phyloP scores from a whole-genome alignment of 169 alveolate species.

The Plasmodium gaboni region DNA sequence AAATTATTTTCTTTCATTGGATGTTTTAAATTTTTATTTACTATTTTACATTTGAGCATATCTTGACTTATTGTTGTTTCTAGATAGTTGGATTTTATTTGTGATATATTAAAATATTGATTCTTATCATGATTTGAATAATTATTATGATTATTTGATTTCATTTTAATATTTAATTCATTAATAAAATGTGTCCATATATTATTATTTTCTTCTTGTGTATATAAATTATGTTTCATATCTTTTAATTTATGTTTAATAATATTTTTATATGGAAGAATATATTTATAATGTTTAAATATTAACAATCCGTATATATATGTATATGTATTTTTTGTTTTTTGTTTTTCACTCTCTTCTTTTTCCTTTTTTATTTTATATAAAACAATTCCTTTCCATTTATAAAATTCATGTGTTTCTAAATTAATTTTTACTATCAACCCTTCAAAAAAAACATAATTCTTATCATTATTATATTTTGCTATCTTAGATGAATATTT shows the following conservation, averaged over 20 bases:
- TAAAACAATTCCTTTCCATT: constrained; percentile 23
- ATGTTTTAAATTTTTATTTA: constrained; percentile 9
- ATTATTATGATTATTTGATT: background rate
- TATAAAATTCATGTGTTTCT: constrained; percentile 50
- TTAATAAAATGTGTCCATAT: background rate
- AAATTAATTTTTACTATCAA: constrained; percentile 60
- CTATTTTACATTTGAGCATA: constrained; percentile 37
- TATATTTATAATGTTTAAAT: constrained; percentile 18
- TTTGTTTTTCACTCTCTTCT: constrained; percentile 2
- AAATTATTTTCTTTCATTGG: constrained; percentile 14
- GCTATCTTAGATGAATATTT: too few species aligned
- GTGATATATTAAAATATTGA: constrained; percentile 12
- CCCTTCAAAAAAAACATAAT: constrained; percentile 44
- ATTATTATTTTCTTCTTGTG: background rate
- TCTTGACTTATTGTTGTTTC: constrained; percentile 54
- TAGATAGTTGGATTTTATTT: constrained; percentile 36
- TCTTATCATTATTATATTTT: background rate
- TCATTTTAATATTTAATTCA: background rate
- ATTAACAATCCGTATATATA: constrained; percentile 37
- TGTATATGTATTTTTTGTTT: background rate
- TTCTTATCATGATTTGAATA: background rate
- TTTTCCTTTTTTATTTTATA: constrained; percentile 1
- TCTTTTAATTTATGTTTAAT: constrained; percentile 32
- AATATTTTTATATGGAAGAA: constrained; percentile 19
- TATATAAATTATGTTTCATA: background rate